Evolutionary conservation across 257 asterid species (phyloP).

Genomic region (Solanum lignicaule): DNA sequence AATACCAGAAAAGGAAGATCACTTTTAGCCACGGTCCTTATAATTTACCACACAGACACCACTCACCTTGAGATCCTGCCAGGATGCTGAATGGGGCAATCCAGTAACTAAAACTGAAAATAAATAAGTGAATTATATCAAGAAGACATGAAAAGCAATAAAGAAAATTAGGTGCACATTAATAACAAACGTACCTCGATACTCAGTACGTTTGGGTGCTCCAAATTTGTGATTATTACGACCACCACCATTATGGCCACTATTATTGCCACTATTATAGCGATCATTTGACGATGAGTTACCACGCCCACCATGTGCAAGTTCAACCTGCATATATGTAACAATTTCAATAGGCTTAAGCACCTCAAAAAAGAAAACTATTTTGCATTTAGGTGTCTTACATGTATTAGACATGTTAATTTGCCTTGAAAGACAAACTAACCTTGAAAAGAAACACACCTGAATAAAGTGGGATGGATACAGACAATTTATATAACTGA

Average conservation of each 20-base stretch:
- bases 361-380: background rate
- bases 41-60: background rate
- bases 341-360: background rate
- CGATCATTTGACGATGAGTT: slow-evolving; percentile 71
- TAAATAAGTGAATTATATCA: slow-evolving; percentile 5
- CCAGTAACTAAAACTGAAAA: slow-evolving; percentile 70
- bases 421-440: background rate
- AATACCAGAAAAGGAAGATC: background rate
- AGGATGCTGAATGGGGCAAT: slow-evolving; percentile 91
- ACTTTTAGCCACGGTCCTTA: background rate
- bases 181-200: slow-evolving; percentile 37
- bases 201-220: slow-evolving; percentile 83
- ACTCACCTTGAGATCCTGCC: slow-evolving; percentile 97
- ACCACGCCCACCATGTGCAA: slow-evolving; percentile 99
- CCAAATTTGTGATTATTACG: slow-evolving; percentile 88
- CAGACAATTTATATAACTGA: background rate
- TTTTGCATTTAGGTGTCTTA: background rate
- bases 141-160: background rate
- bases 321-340: slow-evolving; percentile 54
- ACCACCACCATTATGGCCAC: slow-evolving; percentile 24
- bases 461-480: background rate
- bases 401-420: background rate
- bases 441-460: background rate
- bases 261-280: slow-evolving; percentile 31
- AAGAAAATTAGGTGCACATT: background rate